Evolutionary conservation across 1,284 basidiomycete species (phyloP), one percentile per base, ranked within the genome.

Genomic region (Veloboletus limbatus): DNA sequence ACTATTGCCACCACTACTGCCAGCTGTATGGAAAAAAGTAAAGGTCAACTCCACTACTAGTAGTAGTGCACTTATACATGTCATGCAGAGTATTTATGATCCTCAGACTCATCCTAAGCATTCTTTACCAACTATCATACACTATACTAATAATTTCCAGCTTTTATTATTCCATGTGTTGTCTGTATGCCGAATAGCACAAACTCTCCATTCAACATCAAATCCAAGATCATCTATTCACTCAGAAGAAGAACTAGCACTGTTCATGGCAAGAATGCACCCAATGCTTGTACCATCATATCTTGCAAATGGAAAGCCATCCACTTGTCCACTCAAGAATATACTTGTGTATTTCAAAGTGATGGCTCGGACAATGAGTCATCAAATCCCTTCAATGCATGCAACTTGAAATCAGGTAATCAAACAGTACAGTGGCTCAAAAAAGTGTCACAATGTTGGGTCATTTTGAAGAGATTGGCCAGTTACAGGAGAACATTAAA

Each of bases 1-100:
- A n/a, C n/a, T n/a, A n/a, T n/a, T n/a, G n/a, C n/a, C n/a, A 14
- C 39, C 24, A 32, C 27, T 16, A 11, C 33, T 17, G 13, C 4
- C n/a, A 24, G 21, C n/a, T 5, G 9, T 24, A 24, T 16, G 4
- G 8, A 36, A 24, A 25, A 36, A 36, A n/a, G 22, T 4, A 32
- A 32, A 32, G 31, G 6, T 8, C 18, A 32, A 9, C n/a, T n/a
- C n/a, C n/a, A n/a, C n/a, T n/a, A n/a, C n/a, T n/a, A n/a, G n/a
- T n/a, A n/a, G n/a, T n/a, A n/a, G n/a, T n/a, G n/a, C n/a, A n/a
- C n/a, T n/a, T n/a, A n/a, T n/a, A n/a, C n/a, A n/a, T n/a, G 7
- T 35, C 17, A 22, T 17, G 11, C 37, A 26, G 16, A 34, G 44
- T 40, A 40, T 22, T 26, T 42, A 47, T n/a, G 17, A 47, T 26